phyloP scores from a whole-genome alignment of 2,329 filamentous ascomycete genomes.

The Fusarium sp. region DNA sequence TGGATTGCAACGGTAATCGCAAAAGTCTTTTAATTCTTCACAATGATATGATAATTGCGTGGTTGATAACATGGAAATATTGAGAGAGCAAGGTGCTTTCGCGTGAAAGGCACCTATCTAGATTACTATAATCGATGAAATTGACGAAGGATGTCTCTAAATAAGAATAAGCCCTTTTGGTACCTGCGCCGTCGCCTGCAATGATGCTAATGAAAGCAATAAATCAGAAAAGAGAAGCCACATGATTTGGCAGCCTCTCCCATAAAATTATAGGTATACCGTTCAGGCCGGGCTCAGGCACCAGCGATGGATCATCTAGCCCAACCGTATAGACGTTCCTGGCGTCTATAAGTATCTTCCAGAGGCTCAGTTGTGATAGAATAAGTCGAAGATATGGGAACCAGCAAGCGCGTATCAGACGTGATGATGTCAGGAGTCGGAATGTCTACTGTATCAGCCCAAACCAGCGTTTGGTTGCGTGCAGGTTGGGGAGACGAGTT shows the following conservation, averaged over 20 bases:
- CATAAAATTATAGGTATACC: background rate
- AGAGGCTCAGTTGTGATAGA: conserved; percentile 44
- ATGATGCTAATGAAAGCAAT: conserved; percentile 25
- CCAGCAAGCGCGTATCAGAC: conserved; percentile 10
- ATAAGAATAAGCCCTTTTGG: conserved; percentile 9
- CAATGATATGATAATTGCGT: background rate
- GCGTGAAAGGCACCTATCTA: background rate
- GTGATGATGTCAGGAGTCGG: conserved; percentile 1
- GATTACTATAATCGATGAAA: conserved; percentile 18
- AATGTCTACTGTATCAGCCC: conserved; percentile 43
- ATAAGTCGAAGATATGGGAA: conserved; percentile 23
- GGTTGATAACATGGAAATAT: background rate
- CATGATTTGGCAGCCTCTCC: background rate
- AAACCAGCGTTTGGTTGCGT: conserved; percentile 45
- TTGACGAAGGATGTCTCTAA: conserved; percentile 1
- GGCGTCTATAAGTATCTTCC: conserved; percentile 43
- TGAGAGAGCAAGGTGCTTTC: background rate
- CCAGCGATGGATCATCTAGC: conserved; percentile 1
- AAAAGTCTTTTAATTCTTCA: background rate
- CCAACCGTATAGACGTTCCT: conserved; percentile 37
- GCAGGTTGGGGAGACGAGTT: conserved; percentile 14
- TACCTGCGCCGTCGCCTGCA: conserved; percentile 37
- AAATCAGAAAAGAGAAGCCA: background rate
- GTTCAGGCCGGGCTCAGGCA: background rate
- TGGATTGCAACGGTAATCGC: conserved; percentile 26